Evolutionary conservation across 2,329 filamentous ascomycete species (phyloP).

Genomic region (Fusarium sp.): DNA sequence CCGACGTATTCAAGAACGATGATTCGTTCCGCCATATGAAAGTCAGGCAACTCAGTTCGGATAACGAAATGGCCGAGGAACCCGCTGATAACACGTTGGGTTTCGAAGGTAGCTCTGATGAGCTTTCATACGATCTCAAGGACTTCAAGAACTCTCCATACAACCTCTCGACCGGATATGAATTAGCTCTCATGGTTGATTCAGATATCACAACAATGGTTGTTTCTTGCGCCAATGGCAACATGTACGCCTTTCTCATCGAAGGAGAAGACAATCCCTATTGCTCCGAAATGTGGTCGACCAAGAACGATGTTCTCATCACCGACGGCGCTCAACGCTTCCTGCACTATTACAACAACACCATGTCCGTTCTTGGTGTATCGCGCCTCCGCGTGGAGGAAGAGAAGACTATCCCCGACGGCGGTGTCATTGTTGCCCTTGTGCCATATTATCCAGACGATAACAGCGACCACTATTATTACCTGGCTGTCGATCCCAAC

Average conservation of each 20-base stretch:
- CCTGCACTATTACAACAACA: not conserved
- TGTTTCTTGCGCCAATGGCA: not conserved
- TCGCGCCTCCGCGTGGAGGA: not conserved
- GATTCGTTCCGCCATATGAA: too few species aligned
- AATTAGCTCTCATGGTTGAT: not conserved
- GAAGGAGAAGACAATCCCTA: not conserved
- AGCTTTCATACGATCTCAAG: not conserved
- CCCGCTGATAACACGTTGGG: too few species aligned
- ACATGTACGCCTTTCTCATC: not conserved
- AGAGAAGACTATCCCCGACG: not conserved
- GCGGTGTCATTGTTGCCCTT: not conserved
- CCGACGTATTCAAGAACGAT: too few species aligned
- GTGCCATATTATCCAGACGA: not conserved
- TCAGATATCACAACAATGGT: not conserved
- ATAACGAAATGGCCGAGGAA: too few species aligned
- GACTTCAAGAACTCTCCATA: not conserved
- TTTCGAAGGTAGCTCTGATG: too few species aligned
- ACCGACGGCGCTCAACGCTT: not conserved
- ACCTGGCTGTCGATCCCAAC: not conserved
- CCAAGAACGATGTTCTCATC: not conserved
- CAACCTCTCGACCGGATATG: not conserved
- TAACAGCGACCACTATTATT: not conserved
- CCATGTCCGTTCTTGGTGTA: not conserved
- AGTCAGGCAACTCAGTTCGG: too few species aligned
- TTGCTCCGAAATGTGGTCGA: not conserved